A percentile compares a stretch with the other conserved stretches of the same genome.
These are phyloP conservation scores for Sedum album DNA, from an alignment of 164 flowering plant species.

Conservation along the genomic window DNA sequence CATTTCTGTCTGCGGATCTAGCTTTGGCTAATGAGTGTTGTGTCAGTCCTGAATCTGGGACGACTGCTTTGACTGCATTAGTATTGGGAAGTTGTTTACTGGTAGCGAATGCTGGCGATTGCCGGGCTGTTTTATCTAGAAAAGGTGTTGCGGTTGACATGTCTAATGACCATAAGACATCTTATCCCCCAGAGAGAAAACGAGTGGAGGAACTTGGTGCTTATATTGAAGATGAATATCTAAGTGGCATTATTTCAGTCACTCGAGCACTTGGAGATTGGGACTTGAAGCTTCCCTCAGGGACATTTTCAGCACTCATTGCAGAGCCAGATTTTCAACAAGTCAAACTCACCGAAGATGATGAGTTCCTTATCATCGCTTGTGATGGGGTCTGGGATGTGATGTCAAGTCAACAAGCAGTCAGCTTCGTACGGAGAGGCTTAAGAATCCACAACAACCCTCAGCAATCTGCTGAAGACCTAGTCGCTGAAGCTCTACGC, in stretches of 20 bases:
- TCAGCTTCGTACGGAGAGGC: neutral
- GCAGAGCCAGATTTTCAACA: too few species aligned
- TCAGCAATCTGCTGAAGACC: neutral
- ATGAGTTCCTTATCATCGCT: too few species aligned
- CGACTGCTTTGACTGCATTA: constrained; percentile 74
- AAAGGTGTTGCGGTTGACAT: constrained; percentile 71
- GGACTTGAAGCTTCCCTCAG: neutral
- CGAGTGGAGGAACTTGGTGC: constrained; percentile 65
- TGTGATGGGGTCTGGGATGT: constrained; percentile 5
- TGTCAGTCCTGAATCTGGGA: constrained; percentile 59
- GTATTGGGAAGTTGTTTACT: constrained; percentile 70
- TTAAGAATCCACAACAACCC: neutral
- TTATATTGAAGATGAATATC: constrained; percentile 32
- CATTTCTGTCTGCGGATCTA: constrained; percentile 57
- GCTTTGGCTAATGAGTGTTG: constrained; percentile 67
- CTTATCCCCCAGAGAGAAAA: constrained; percentile 34
- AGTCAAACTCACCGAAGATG: too few species aligned
- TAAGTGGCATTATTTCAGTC: neutral
- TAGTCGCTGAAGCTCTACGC: neutral
- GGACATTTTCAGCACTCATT: neutral
- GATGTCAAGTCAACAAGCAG: neutral
- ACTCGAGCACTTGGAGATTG: neutral
- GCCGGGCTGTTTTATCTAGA: constrained; percentile 78
- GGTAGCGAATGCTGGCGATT: too few species aligned
- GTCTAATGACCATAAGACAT: constrained; percentile 76